These are phyloP conservation scores for Acacia crassicarpa DNA, from an alignment of 306 rosid species.

Conservation along the genomic window DNA sequence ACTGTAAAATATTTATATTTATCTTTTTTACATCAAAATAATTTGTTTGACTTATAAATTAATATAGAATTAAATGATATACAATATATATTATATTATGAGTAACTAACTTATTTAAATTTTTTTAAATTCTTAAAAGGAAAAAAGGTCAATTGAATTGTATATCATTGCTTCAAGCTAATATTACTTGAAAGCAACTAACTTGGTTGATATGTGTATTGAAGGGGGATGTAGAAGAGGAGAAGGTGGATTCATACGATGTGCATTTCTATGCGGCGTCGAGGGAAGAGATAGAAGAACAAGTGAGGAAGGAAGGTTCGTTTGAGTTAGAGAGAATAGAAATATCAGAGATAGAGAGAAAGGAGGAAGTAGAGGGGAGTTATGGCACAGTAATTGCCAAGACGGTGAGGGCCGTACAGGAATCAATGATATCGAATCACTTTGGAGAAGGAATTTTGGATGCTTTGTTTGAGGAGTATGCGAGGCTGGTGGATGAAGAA, in stretches of 20 bases:
- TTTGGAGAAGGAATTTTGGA: slow-evolving; percentile 78
- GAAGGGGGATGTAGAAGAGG: slow-evolving; percentile 72
- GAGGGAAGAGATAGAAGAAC: slow-evolving; percentile 71
- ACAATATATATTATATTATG: too few species aligned
- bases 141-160: too few species aligned
- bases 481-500: slow-evolving; percentile 62
- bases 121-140: too few species aligned
- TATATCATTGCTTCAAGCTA: background rate
- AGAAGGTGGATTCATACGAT: slow-evolving; percentile 74
- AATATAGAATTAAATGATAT: too few species aligned
- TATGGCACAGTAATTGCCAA: slow-evolving; percentile 62
- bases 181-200: background rate
- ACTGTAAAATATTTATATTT: too few species aligned
- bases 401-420: slow-evolving; percentile 85
- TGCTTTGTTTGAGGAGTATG: slow-evolving; percentile 63
- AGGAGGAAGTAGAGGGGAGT: slow-evolving; percentile 39
- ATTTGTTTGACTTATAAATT: too few species aligned
- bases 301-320: slow-evolving; percentile 70
- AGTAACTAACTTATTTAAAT: too few species aligned
- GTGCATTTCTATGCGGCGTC: slow-evolving; percentile 94
- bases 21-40: too few species aligned
- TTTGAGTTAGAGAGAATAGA: slow-evolving; percentile 67
- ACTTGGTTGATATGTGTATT: background rate
- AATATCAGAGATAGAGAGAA: slow-evolving; percentile 52
- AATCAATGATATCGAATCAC: slow-evolving; percentile 72